Percentiles rank a stretch among this genome's conserved stretches.
Evolutionary conservation across 441 rosid genomes (phyloP).

Genomic region (Geranium incanum): DNA sequence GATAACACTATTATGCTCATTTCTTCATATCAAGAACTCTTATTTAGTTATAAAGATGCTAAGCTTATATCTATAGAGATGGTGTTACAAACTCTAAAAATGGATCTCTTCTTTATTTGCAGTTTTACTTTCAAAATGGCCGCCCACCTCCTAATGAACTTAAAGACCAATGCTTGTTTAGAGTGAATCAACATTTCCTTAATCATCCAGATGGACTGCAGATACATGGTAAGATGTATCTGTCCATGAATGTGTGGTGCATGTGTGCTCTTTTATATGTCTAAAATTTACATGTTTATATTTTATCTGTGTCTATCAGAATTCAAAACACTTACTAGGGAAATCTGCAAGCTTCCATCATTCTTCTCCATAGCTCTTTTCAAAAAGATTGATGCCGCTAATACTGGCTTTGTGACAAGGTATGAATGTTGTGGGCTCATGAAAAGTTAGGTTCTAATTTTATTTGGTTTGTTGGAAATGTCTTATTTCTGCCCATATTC

Average conservation of each 20-base stretch:
- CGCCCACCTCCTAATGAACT: constrained; percentile 78
- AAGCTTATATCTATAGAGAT: constrained; percentile 1
- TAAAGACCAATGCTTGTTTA: constrained; percentile 64
- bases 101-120: constrained; percentile 22
- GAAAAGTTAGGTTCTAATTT: not conserved
- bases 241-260: not conserved
- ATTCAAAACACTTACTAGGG: constrained; percentile 76
- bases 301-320: constrained; percentile 37
- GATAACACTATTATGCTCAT: not conserved
- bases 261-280: not conserved
- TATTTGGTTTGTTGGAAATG: not conserved
- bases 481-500: not conserved
- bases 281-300: constrained; percentile 17
- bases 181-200: constrained; percentile 62
- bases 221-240: constrained; percentile 47
- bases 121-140: constrained; percentile 95
- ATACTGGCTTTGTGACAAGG: constrained; percentile 68
- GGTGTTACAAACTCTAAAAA: constrained; percentile 14
- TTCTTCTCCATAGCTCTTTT: constrained; percentile 79
- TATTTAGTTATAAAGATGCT: constrained; percentile 6
- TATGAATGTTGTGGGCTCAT: constrained; percentile 25
- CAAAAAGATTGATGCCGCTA: constrained; percentile 62
- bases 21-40: constrained; percentile 3
- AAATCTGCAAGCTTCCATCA: constrained; percentile 94
- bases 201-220: constrained; percentile 73